Evolutionary conservation across 148 eudicot species (phyloP), one percentile per base, ranked within the genome.

Genomic region (Suaeda aralocaspica): DNA sequence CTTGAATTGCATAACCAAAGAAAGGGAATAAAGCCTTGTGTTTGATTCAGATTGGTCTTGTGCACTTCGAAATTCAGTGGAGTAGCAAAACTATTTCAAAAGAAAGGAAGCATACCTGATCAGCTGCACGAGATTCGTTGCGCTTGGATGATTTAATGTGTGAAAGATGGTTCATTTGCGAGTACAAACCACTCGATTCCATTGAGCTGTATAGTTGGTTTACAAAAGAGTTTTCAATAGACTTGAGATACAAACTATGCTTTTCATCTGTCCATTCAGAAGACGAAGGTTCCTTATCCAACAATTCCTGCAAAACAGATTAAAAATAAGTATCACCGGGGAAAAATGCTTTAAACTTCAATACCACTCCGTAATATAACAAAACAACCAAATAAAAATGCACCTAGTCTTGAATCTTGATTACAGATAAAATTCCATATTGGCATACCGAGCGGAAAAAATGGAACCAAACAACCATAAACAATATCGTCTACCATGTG

Each of bases 191-290:
- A 70, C 68, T 68, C 26, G 80, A 44, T 75, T 86, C 84, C 72
- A 85, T 64, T 8, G 91, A 86, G 53, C 75, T 72, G 80, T 92
- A 84, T 63, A 92, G 76, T 69, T 90, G 90, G 36, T 90, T 34
- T 7, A 92, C 96, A 77, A 92, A 92, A 33, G 96, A 84, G 46
- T 92, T 87, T 77, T 92, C 98, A 87, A 92, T 92, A 46, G 94
- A 90, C 65, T 85, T 84, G 9, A 92, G 90, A 76, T 83, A 92
- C 85, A 85, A 72, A 67, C 90, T 85, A 76, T 92, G 98, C 79
- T 86, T 92, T 83, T 90, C 90, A 72, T 92, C 77, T n/a, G 98
- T 90, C 98, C 98, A 92, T 70, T 92, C 82, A 1, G 77, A 63
- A 57, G 81, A 69, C 72, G 33, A 67, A 41, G 79, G 71, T 48